These are phyloP conservation scores for Panellus pusillus DNA, from an alignment of 768 basidiomycete genomes.

Conservation along the genomic window DNA sequence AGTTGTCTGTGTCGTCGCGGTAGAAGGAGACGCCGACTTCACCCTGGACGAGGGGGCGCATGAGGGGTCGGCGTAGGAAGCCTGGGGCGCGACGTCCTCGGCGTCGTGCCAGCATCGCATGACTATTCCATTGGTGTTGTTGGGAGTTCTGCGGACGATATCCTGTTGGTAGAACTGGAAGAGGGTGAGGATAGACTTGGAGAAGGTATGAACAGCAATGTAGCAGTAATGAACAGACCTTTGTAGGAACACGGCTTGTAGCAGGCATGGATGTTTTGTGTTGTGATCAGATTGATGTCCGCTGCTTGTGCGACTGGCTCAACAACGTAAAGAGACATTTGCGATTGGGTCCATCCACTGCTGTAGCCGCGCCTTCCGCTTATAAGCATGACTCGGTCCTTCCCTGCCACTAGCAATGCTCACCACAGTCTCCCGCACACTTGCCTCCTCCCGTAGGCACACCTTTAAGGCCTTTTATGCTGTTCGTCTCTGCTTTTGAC, in stretches of 20 bases:
- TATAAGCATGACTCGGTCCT: conserved; percentile 6
- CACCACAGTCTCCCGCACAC: conserved; percentile 32
- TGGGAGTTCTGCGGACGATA: conserved; percentile 51
- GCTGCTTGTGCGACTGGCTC: conserved; percentile 8
- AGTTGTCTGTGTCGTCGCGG: conserved; percentile 26
- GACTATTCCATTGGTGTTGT: conserved; percentile 51
- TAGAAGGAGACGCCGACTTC: conserved; percentile 81
- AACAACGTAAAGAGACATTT: not conserved
- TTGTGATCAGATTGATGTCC: not conserved
- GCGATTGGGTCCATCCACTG: conserved; percentile 2
- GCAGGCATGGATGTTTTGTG: not conserved
- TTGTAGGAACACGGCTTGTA: conserved; percentile 7
- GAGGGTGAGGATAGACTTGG: not conserved
- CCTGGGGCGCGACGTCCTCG: conserved; percentile 59
- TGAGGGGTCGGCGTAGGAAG: conserved; percentile 57
- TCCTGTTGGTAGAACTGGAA: conserved; percentile 67
- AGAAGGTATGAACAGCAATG: not conserved
- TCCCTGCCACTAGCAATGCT: conserved; percentile 34
- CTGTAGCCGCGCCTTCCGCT: too few species aligned
- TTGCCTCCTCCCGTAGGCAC: conserved; percentile 37
- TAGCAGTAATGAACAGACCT: conserved; percentile 5
- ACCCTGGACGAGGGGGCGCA: conserved; percentile 72
- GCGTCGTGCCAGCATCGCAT: conserved; percentile 88
- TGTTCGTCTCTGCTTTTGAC: conserved; percentile 35
- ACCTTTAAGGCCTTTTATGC: conserved; percentile 56